Percentiles rank a stretch among this genome's conserved stretches.
Conservation (phyloP, 495 filamentous ascomycete genomes). For the Penicillium bialowiezense region DNA sequence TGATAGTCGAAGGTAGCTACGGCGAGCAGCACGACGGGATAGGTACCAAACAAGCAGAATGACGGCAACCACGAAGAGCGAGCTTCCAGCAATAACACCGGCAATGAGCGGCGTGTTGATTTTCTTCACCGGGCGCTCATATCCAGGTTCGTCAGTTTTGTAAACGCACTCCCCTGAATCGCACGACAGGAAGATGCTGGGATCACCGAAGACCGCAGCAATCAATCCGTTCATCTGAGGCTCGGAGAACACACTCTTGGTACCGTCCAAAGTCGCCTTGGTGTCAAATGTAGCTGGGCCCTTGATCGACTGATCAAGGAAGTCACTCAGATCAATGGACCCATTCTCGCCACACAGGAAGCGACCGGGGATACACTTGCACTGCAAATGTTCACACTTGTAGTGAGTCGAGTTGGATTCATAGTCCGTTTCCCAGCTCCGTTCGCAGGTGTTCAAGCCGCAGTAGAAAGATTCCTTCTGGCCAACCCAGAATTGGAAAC, state of each 20-base stretch:
- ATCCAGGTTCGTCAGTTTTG: slow-evolving; percentile 87
- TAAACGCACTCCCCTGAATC: slow-evolving; percentile 89
- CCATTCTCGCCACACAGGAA: slow-evolving; percentile 91
- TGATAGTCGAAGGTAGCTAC: slow-evolving; percentile 69
- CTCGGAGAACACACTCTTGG: slow-evolving; percentile 71
- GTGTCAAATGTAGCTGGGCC: slow-evolving; percentile 84
- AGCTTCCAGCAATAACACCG: slow-evolving; percentile 83
- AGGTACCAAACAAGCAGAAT: slow-evolving; percentile 86
- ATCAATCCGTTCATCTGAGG: slow-evolving; percentile 89
- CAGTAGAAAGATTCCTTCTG: slow-evolving; percentile 96
- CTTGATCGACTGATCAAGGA: slow-evolving; percentile 72
- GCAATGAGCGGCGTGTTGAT: slow-evolving; percentile 98
- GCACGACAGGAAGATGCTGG: slow-evolving; percentile 80
- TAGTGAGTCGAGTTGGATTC: slow-evolving; percentile 81
- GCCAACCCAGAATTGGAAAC: slow-evolving; percentile 98
- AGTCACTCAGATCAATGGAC: slow-evolving; percentile 88
- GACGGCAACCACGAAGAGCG: slow-evolving; percentile 81
- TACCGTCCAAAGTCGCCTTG: slow-evolving; percentile 60
- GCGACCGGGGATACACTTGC: slow-evolving; percentile 83
- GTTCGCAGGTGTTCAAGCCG: slow-evolving; percentile 75
- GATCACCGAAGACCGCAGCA: slow-evolving; percentile 81
- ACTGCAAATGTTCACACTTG: slow-evolving; percentile 77
- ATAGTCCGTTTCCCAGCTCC: slow-evolving; percentile 61
- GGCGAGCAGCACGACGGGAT: slow-evolving; percentile 62
- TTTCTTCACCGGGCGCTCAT: slow-evolving; percentile 80